A percentile compares a stretch with the other conserved stretches of the same genome.
phyloP scores from a whole-genome alignment of 192 early-diverging fungal species.

The Mortierella claussenii region DNA sequence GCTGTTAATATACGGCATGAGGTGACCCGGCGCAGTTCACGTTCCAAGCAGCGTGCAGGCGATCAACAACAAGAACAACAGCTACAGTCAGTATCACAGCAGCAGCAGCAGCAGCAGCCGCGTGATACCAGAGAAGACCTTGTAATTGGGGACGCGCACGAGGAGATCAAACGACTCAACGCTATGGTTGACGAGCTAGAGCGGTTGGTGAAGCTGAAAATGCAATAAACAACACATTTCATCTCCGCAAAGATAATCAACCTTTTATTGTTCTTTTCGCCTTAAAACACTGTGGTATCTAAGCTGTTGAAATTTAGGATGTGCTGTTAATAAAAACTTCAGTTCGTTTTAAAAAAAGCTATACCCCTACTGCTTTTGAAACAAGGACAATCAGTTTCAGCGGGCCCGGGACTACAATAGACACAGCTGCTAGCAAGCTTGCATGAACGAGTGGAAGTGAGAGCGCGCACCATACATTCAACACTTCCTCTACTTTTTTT shows the following conservation, averaged over 20 bases:
- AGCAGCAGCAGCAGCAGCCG: slow-evolving; percentile 7
- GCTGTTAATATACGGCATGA: slow-evolving; percentile 8
- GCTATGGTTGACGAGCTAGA: slow-evolving; percentile 44
- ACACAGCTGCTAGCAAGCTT: too few relatives aligned
- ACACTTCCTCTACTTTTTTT: too few relatives aligned
- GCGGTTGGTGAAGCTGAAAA: slow-evolving; percentile 19
- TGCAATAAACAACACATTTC: neutral
- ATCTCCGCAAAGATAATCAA: neutral
- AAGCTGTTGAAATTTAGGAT: neutral
- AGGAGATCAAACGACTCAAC: slow-evolving; percentile 40
- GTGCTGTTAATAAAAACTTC: neutral
- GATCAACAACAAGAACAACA: neutral
- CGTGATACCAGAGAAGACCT: slow-evolving; percentile 11
- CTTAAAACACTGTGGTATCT: neutral
- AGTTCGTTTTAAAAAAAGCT: neutral
- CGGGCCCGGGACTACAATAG: too few relatives aligned
- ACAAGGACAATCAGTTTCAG: too few relatives aligned
- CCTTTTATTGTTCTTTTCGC: neutral
- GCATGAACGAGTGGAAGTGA: too few relatives aligned
- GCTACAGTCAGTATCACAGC: neutral
- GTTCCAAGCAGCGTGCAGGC: neutral
- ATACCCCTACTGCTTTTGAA: too few relatives aligned
- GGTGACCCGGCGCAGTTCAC: neutral
- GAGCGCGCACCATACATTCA: too few relatives aligned
- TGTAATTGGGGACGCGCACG: slow-evolving; percentile 33